These are phyloP conservation scores for Exophiala sp. DNA, from an alignment of 2,329 filamentous ascomycete species.

Conservation along the genomic window DNA sequence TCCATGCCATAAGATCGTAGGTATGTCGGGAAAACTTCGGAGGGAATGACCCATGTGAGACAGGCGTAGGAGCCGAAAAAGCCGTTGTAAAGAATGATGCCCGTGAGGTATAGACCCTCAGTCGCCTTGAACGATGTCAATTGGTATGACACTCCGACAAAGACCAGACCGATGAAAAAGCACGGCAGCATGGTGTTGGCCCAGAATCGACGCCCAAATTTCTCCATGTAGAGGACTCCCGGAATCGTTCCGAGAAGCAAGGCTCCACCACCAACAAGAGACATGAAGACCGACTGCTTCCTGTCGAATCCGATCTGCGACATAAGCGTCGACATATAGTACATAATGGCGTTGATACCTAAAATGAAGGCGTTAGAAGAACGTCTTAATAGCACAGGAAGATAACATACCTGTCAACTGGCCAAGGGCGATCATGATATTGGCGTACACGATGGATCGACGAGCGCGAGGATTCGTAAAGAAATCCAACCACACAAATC, in stretches of 20 bases:
- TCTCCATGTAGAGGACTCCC: slow-evolving; percentile 68
- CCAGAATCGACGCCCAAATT: slow-evolving; percentile 70
- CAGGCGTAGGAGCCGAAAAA: slow-evolving; percentile 67
- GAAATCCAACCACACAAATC: slow-evolving; percentile 70
- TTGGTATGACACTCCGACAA: slow-evolving; percentile 64
- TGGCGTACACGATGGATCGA: slow-evolving; percentile 63
- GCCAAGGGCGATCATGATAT: slow-evolving; percentile 66
- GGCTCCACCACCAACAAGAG: slow-evolving; percentile 65
- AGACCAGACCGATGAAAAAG: slow-evolving; percentile 66
- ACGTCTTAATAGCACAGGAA: background rate
- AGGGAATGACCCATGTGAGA: slow-evolving; percentile 63
- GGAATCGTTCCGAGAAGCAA: slow-evolving; percentile 66
- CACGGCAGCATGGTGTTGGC: slow-evolving; percentile 68
- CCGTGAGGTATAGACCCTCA: slow-evolving; percentile 62
- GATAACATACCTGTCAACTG: slow-evolving; percentile 62
- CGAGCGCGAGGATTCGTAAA: slow-evolving; percentile 67
- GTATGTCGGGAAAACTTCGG: slow-evolving; percentile 70
- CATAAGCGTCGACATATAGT: slow-evolving; percentile 70
- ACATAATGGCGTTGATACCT: slow-evolving; percentile 59
- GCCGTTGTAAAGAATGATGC: slow-evolving; percentile 65
- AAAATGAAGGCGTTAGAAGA: background rate
- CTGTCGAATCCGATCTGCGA: slow-evolving; percentile 63
- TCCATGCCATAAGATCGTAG: slow-evolving; percentile 72
- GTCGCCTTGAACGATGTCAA: slow-evolving; percentile 51
- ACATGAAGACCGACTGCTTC: slow-evolving; percentile 67